A percentile compares a stretch with the other conserved stretches of the same genome.
phyloP scores from a whole-genome alignment of 495 filamentous ascomycete species.

The Amniculicola lignicola region DNA sequence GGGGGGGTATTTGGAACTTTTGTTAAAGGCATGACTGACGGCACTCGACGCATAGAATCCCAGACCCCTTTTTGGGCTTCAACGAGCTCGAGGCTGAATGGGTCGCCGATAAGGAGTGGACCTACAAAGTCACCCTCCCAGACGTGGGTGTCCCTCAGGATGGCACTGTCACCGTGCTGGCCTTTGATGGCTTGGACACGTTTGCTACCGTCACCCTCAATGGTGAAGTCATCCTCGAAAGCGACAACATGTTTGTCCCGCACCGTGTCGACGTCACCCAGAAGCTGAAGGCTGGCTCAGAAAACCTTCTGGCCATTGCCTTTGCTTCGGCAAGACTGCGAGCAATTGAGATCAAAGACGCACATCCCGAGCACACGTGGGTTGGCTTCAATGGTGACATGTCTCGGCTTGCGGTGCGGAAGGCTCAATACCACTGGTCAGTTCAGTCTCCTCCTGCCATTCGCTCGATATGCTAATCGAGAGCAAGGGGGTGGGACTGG shows the following conservation, averaged over 20 bases:
- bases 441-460: background rate
- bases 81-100: slow-evolving; percentile 42
- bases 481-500: slow-evolving; percentile 42
- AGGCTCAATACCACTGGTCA: slow-evolving; percentile 43
- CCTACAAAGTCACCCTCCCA: slow-evolving; percentile 38
- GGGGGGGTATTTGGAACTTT: slow-evolving; percentile 18
- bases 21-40: slow-evolving; percentile 21
- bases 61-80: slow-evolving; percentile 42
- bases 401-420: slow-evolving; percentile 39
- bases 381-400: slow-evolving; percentile 43
- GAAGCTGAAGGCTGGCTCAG: slow-evolving; percentile 22
- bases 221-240: slow-evolving; percentile 36
- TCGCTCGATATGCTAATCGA: slow-evolving; percentile 11
- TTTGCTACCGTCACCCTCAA: slow-evolving; percentile 44
- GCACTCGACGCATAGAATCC: slow-evolving; percentile 34
- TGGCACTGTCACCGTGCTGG: slow-evolving; percentile 33
- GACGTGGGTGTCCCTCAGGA: background rate
- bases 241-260: slow-evolving; percentile 44
- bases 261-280: slow-evolving; percentile 40
- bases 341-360: slow-evolving; percentile 38
- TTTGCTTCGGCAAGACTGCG: slow-evolving; percentile 37
- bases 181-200: slow-evolving; percentile 44
- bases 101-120: slow-evolving; percentile 41
- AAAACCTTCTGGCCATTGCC: slow-evolving; percentile 39
- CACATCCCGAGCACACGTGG: slow-evolving; percentile 43